Evolutionary conservation across 305 asterid species (phyloP).

Genomic region (Solanum hybrid): DNA sequence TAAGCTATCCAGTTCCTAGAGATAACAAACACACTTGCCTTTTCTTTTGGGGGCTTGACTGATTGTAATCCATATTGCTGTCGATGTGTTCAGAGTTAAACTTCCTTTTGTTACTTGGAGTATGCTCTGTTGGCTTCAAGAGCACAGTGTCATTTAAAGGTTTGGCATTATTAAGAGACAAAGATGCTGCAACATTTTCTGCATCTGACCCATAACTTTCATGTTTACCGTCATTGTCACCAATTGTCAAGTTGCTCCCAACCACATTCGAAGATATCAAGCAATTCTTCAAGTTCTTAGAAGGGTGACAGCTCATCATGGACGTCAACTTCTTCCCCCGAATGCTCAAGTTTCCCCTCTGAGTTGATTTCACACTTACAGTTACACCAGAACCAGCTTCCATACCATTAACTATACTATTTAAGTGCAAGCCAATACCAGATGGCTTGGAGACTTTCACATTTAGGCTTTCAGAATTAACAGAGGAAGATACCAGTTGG

Average conservation of each 20-base stretch:
- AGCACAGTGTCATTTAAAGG: conserved; percentile 21
- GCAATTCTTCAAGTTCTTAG: conserved; percentile 21
- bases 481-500: conserved; percentile 23
- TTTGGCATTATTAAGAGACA: conserved; percentile 17
- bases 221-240: conserved; percentile 18
- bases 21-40: conserved; percentile 38
- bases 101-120: conserved; percentile 21
- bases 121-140: conserved; percentile 28
- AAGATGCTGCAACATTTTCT: conserved; percentile 21
- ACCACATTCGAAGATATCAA: conserved; percentile 21
- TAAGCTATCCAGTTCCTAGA: not conserved
- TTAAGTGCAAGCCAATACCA: conserved; percentile 73
- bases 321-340: conserved; percentile 31
- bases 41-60: conserved; percentile 42
- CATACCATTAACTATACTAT: conserved; percentile 48
- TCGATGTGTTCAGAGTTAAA: conserved; percentile 19
- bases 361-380: conserved; percentile 35
- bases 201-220: conserved; percentile 22
- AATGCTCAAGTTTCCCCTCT: conserved; percentile 35
- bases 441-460: conserved; percentile 39
- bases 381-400: conserved; percentile 35
- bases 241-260: conserved; percentile 27
- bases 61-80: conserved; percentile 20
- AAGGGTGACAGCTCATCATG: conserved; percentile 15
- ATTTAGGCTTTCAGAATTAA: conserved; percentile 17